phyloP scores from a whole-genome alignment of 305 asterid species.

The Ruellia speciosa region DNA sequence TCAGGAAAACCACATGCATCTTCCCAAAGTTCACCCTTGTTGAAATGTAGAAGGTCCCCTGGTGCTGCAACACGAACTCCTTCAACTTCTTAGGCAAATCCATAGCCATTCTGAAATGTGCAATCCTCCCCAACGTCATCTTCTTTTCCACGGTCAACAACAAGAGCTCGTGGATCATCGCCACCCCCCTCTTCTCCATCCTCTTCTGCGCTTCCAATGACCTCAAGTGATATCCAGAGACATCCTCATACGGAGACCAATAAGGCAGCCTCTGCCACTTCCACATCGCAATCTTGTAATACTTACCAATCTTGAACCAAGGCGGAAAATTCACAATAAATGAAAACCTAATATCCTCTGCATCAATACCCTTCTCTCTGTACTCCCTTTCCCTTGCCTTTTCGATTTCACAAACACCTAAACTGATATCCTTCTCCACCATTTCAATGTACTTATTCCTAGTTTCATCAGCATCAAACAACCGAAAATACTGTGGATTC shows the following conservation, averaged over 20 bases:
- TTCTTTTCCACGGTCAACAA: conserved; percentile 68
- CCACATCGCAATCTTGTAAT: conserved; percentile 81
- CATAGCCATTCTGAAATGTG: conserved; percentile 72
- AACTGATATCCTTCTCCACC: conserved; percentile 48
- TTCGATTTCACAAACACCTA: conserved; percentile 67
- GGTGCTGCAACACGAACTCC: conserved; percentile 81
- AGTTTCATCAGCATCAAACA: conserved; percentile 74
- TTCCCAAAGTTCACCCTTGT: conserved; percentile 80
- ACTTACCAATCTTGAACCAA: conserved; percentile 79
- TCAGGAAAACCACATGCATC: conserved; percentile 76
- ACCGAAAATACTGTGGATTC: conserved; percentile 54
- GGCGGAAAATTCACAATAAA: conserved; percentile 85
- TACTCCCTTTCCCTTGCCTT: conserved; percentile 62
- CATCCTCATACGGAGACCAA: conserved; percentile 86
- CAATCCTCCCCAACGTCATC: conserved; percentile 72
- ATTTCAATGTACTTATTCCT: conserved; percentile 69
- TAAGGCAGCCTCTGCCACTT: conserved; percentile 95
- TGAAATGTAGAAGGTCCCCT: conserved; percentile 80
- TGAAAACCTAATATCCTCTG: conserved; percentile 70
- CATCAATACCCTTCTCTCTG: conserved; percentile 61
- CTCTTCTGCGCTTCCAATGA: conserved; percentile 84
- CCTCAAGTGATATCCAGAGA: conserved; percentile 70
- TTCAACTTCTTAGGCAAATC: conserved; percentile 79
- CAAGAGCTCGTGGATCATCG: conserved; percentile 68
- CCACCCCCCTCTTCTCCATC: conserved; percentile 90